These are phyloP conservation scores for Acanthamoeba polyphaga DNA, from an alignment of 208 protist species.

Conservation along the genomic window DNA sequence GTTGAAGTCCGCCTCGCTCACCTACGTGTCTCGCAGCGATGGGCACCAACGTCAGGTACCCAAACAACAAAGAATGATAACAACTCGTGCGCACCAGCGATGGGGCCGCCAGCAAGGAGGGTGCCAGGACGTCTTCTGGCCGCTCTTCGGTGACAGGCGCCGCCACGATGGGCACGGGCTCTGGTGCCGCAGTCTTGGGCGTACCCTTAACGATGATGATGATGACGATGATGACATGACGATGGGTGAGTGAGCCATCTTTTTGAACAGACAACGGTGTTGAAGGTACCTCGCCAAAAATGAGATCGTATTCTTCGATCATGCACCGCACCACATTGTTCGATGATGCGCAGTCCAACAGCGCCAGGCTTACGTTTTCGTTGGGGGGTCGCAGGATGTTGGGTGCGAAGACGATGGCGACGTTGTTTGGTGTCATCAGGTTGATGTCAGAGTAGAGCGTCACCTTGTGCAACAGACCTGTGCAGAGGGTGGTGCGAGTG, in stretches of 20 bases:
- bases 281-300: constrained; percentile 29
- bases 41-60: no score
- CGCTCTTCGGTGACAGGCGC: not conserved
- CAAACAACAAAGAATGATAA: no score
- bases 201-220: not conserved
- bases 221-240: no score
- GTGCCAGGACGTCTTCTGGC: not conserved
- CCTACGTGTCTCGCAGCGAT: no score
- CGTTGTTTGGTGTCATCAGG: constrained; percentile 41
- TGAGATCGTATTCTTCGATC: constrained; percentile 23
- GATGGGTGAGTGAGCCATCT: no score
- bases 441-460: not conserved
- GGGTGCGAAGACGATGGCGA: constrained; percentile 65
- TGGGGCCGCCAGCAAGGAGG: not conserved
- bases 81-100: not conserved
- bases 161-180: not conserved
- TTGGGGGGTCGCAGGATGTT: constrained; percentile 30
- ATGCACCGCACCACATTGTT: constrained; percentile 40
- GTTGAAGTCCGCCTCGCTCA: not conserved
- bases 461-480: constrained; percentile 58
- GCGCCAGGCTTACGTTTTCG: not conserved
- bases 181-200: not conserved
- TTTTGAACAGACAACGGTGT: no score
- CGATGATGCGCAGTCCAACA: not conserved
- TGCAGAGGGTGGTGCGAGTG: no score